Conservation (phyloP, 108 stramenopile species). For the Tribonema minus region DNA sequence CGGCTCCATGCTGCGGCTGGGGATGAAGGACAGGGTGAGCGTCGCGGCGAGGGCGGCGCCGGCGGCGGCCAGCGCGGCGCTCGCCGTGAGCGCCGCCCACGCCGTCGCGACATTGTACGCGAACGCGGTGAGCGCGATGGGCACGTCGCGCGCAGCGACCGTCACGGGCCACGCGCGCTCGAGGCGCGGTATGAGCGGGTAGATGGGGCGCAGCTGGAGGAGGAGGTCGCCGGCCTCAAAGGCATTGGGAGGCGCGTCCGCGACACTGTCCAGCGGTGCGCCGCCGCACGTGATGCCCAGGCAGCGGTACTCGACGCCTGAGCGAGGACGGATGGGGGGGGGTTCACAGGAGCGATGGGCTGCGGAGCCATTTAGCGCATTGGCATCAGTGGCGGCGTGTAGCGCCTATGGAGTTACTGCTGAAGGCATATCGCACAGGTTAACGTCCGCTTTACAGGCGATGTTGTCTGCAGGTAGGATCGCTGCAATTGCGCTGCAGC, state of each 20-base stretch:
- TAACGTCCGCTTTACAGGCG: no score
- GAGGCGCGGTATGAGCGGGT: conserved; percentile 61
- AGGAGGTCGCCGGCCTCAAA: conserved; percentile 13
- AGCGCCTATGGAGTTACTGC: no score
- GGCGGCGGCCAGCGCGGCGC: conserved; percentile 5
- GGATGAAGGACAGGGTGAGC: conserved; percentile 61
- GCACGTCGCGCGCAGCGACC: conserved; percentile 58
- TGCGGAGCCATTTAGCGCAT: no score
- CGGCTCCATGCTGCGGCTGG: conserved; percentile 64
- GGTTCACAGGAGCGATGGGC: no score
- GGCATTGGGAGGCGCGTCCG: conserved; percentile 1
- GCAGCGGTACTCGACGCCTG: conserved; percentile 23
- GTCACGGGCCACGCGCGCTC: conserved; percentile 65
- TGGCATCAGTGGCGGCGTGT: no score
- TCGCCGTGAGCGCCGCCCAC: conserved; percentile 52
- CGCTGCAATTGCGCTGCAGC: no score
- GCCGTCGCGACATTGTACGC: conserved; percentile 63
- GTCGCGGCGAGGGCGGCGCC: conserved; percentile 54
- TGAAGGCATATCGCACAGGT: no score
- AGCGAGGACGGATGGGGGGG: no score
- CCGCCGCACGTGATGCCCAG: not conserved
- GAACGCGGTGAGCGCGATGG: conserved; percentile 58
- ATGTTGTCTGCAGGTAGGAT: no score
- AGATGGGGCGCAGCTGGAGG: conserved; percentile 52
- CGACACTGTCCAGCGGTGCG: not conserved